These are phyloP conservation scores for Thalassiosira hispida DNA, from an alignment of 352 stramenopile species.

Conservation along the genomic window DNA sequence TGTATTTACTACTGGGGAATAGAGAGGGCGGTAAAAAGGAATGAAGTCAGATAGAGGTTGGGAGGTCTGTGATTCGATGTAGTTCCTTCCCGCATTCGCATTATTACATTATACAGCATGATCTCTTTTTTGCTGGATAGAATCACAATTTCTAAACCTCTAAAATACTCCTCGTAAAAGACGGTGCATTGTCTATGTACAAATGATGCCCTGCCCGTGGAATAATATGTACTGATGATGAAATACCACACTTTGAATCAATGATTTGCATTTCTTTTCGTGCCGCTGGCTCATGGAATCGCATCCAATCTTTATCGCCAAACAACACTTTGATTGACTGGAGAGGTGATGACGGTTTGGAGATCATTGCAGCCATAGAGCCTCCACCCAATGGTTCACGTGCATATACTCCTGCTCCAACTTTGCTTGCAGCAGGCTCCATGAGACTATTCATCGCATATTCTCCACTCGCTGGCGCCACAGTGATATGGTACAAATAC, in stretches of 20 bases:
- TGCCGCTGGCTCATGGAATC: constrained; percentile 42
- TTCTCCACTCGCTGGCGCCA: constrained; percentile 52
- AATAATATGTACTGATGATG: constrained; percentile 40
- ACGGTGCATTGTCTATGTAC: constrained; percentile 53
- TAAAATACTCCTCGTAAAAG: constrained; percentile 43
- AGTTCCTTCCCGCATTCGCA: too few relatives aligned
- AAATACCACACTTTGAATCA: constrained; percentile 26
- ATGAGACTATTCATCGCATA: constrained; percentile 63
- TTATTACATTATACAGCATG: too few relatives aligned
- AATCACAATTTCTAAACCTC: constrained; percentile 20
- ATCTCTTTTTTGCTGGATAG: too few relatives aligned
- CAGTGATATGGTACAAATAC: constrained; percentile 62
- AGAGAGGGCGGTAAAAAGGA: constrained; percentile 4
- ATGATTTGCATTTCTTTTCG: constrained; percentile 45
- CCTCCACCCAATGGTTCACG: constrained; percentile 47
- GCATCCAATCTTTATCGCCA: constrained; percentile 62
- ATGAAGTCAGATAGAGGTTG: background rate
- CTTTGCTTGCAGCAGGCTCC: constrained; percentile 43
- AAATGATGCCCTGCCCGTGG: constrained; percentile 56
- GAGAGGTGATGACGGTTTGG: constrained; percentile 3
- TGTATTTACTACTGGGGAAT: constrained; percentile 2
- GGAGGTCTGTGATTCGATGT: too few relatives aligned
- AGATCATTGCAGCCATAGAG: constrained; percentile 24
- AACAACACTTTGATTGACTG: constrained; percentile 52
- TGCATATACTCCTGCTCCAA: constrained; percentile 43